phyloP scores from a whole-genome alignment of 306 rosid genomes.

The Aeschynomene evenia region DNA sequence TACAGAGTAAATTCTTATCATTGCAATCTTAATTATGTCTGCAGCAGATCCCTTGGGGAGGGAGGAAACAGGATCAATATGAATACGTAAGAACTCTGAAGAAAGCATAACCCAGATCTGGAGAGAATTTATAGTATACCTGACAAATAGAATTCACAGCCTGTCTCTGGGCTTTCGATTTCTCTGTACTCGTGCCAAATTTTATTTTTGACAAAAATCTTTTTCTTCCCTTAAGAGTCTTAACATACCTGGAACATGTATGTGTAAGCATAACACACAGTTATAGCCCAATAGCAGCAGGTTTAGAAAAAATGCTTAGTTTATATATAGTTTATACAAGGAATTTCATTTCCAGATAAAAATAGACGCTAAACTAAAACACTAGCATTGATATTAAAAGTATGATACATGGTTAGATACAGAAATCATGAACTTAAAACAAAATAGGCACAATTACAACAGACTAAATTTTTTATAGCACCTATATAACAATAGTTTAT shows the following conservation, averaged over 20 bases:
- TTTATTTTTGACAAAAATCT: conserved; percentile 93
- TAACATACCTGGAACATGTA: conserved; percentile 61
- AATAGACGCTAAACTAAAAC: not conserved
- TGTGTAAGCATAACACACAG: conserved; percentile 2
- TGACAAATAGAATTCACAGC: conserved; percentile 98
- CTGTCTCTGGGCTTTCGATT: conserved; percentile 90
- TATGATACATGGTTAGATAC: conserved; percentile 1
- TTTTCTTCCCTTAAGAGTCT: conserved; percentile 82
- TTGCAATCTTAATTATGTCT: conserved; percentile 87
- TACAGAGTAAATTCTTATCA: conserved; percentile 69
- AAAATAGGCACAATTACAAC: not conserved
- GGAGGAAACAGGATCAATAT: conserved; percentile 28
- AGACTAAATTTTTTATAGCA: not conserved
- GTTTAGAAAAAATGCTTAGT: conserved; percentile 12
- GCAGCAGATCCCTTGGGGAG: conserved; percentile 87
- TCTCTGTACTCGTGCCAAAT: conserved; percentile 67
- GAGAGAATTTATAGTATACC: conserved; percentile 47
- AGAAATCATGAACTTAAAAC: conserved; percentile 24
- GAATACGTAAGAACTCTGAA: conserved; percentile 9
- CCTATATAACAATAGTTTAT: not conserved
- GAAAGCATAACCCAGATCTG: not conserved
- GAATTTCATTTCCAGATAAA: not conserved
- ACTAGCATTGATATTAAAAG: not conserved
- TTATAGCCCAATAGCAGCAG: not conserved
- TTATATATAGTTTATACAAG: not conserved